Base-by-base conservation (phyloP, 192 early-diverging fungal genomes). In the Umbelopsis vinacea region DNA sequence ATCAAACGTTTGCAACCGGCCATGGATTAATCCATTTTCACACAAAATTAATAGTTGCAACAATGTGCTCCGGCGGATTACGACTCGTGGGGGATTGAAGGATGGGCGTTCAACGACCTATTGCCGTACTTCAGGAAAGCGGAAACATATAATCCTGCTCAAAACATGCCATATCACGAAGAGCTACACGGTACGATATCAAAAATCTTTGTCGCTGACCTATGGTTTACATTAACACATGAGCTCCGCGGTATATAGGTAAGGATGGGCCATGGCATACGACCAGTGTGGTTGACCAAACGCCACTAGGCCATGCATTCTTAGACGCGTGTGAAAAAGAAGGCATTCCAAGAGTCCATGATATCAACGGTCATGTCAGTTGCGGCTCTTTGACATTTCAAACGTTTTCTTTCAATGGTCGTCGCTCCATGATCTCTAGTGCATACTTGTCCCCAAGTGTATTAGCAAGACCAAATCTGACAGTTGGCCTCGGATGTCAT, bases 91-190 rank as follows among this genome's bases (percentile, higher is more conserved):
- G 57, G 57, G 5, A 37, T 63, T 35, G 29, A 63, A 37, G 57
- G 57, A 33, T 63, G 57, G 57, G 2, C 33, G 1, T 63, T 63
- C 29, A 35, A 63, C 19, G 57, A 63, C 7, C 7, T 63, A 1
- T 63, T 63, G 26, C 57, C 57, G 19, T 63, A 63, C 17, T 63
- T 63, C 12, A 63, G 35, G 33, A 63, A 63, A 26, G 57, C 57
- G 26, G 57, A 63, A 14, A 63, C 26, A 37, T 63, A n/a, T 37
- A 29, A 63, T 19, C 57, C 57, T 2, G 57, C 26, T 37, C 29
- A 29, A 37, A 35, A 35, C 2, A 63, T 63, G 12, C 33, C 12
- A 4, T 63, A 63, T 14, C 57, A 63, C 26, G 57, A 63, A 26
- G 57, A 63, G n/a, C 19, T 63, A n/a, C 57, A 63, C 33, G 57